Percentiles rank a stretch among this genome's conserved stretches.
These are phyloP conservation scores for Fomitopsis schrenkii DNA, from an alignment of 1,284 basidiomycete species.

Conservation along the genomic window DNA sequence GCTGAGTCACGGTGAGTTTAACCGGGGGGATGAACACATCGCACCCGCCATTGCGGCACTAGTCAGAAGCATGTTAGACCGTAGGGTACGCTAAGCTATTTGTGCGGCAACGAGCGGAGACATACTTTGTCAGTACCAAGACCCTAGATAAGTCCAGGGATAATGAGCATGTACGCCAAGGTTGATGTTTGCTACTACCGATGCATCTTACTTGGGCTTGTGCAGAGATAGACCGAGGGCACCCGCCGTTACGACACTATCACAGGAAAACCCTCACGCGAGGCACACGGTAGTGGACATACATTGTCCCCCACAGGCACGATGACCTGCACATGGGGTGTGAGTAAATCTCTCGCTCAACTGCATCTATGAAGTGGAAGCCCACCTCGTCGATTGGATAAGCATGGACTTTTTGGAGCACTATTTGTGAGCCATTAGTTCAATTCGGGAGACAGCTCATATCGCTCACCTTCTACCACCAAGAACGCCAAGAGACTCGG, in stretches of 20 bases:
- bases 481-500: too few species aligned
- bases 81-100: too few species aligned
- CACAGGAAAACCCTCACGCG: neutral
- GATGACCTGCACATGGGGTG: neutral
- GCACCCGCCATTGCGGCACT: too few species aligned
- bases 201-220: neutral
- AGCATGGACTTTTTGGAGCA: neutral
- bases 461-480: neutral
- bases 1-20: too few species aligned
- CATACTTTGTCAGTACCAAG: too few species aligned
- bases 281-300: neutral
- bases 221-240: neutral
- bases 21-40: too few species aligned
- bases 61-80: too few species aligned
- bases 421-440: neutral
- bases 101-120: too few species aligned
- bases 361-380: too few species aligned
- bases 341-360: neutral
- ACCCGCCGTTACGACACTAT: neutral
- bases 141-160: too few species aligned
- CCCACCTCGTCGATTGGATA: neutral
- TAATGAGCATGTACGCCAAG: too few species aligned
- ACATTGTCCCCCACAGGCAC: neutral
- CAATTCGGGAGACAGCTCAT: neutral
- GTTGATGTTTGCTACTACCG: too few species aligned